These are phyloP conservation scores for Xylariales sp. DNA, from an alignment of 2,329 filamentous ascomycete genomes.

Conservation along the genomic window DNA sequence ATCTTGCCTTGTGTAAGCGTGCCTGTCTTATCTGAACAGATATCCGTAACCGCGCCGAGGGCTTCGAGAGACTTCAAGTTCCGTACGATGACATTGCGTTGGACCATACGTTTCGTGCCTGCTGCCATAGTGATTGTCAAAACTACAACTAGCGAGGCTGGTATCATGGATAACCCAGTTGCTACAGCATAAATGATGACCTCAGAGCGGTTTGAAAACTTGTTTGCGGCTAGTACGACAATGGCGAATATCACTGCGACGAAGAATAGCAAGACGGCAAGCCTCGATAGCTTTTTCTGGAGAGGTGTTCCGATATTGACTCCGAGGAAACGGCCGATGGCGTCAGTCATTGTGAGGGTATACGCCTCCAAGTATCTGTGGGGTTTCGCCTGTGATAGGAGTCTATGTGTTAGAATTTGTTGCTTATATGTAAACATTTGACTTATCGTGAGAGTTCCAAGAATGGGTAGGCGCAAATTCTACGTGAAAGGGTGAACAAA, in stretches of 20 bases:
- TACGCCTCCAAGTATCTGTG: slow-evolving; percentile 62
- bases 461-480: too few species aligned
- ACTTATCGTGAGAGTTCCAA: too few species aligned
- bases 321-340: slow-evolving; percentile 72
- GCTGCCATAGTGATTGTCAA: slow-evolving; percentile 74
- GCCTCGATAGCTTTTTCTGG: slow-evolving; percentile 74
- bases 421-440: too few species aligned
- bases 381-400: slow-evolving; percentile 54
- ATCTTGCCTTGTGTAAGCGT: slow-evolving; percentile 73
- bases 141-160: slow-evolving; percentile 72
- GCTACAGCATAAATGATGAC: slow-evolving; percentile 74
- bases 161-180: slow-evolving; percentile 69
- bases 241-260: slow-evolving; percentile 76
- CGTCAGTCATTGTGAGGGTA: slow-evolving; percentile 65
- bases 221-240: slow-evolving; percentile 74
- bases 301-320: slow-evolving; percentile 77
- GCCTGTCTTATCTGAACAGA: slow-evolving; percentile 67
- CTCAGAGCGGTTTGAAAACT: slow-evolving; percentile 64
- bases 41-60: slow-evolving; percentile 69
- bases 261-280: slow-evolving; percentile 74
- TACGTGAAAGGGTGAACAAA: background rate
- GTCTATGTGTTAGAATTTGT: too few species aligned
- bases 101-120: slow-evolving; percentile 68
- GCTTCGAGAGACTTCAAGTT: slow-evolving; percentile 69
- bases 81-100: slow-evolving; percentile 68